Conservation (phyloP, 345 rosid genomes). For the Citrus sinensis region DVS_A1.0 CM039163.1:43699501-43700000, state of each 20-base stretch:
- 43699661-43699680: too few species aligned
- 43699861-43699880: background rate
- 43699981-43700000: background rate
- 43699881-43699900: background rate
- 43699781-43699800: constrained; percentile 31
- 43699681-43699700: too few species aligned
- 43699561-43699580: too few species aligned
- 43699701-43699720: background rate
- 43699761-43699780: constrained; percentile 43
- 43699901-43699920: background rate
- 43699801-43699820: constrained; percentile 19
- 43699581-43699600: too few species aligned
- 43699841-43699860: constrained; percentile 26
- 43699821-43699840: constrained; percentile 23
- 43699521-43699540: too few species aligned
- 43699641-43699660: too few species aligned
- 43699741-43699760: constrained; percentile 7
- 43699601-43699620: too few species aligned
- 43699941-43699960: constrained; percentile 35
- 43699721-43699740: constrained; percentile 4
- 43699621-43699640: too few species aligned
- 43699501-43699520: too few species aligned
- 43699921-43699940: constrained; percentile 55
- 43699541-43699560: too few species aligned
- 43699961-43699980: background rate